A percentile compares a stretch with the other conserved stretches of the same genome.
phyloP scores from a whole-genome alignment of 73 alveolate genomes.

The Durusdinium trenchii region DNA sequence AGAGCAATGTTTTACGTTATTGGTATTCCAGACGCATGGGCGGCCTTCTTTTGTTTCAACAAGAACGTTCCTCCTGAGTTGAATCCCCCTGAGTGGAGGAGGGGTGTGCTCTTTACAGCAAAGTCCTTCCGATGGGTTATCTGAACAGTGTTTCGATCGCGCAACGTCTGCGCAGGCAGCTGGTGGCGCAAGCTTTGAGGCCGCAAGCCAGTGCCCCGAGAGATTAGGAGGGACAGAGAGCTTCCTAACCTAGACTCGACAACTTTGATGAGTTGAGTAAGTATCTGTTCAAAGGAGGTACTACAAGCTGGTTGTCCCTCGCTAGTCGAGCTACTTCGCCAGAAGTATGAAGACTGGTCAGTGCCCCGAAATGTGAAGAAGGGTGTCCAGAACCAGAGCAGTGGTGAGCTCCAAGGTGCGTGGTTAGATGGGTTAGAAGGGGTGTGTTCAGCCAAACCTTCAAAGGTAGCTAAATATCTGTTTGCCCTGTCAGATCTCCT shows the following conservation, averaged over 20 bases:
- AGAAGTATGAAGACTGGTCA: background rate
- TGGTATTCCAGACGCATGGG: background rate
- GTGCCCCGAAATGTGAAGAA: conserved; percentile 30
- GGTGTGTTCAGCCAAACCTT: background rate
- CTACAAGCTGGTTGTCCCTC: background rate
- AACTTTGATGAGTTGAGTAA: background rate
- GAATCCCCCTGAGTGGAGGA: background rate
- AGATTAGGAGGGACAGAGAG: conserved; percentile 7
- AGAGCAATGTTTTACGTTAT: conserved; percentile 40
- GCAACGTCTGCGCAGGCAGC: background rate
- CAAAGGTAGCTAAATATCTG: background rate
- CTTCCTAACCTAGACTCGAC: background rate
- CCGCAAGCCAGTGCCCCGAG: background rate
- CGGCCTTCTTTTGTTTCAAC: background rate
- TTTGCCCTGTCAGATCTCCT: background rate
- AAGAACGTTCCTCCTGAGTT: background rate
- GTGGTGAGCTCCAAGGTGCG: conserved; percentile 22
- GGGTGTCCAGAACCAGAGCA: background rate
- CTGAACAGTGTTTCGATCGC: conserved; percentile 19
- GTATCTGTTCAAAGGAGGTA: background rate
- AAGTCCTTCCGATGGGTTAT: conserved; percentile 36
- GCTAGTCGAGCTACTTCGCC: background rate
- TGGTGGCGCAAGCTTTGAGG: background rate
- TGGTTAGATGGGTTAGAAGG: background rate
- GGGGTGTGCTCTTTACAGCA: background rate